These are phyloP conservation scores for Marchantia paleacea DNA, from an alignment of 225 moss, liverwort and hornwort genomes.

Conservation along the genomic window DNA sequence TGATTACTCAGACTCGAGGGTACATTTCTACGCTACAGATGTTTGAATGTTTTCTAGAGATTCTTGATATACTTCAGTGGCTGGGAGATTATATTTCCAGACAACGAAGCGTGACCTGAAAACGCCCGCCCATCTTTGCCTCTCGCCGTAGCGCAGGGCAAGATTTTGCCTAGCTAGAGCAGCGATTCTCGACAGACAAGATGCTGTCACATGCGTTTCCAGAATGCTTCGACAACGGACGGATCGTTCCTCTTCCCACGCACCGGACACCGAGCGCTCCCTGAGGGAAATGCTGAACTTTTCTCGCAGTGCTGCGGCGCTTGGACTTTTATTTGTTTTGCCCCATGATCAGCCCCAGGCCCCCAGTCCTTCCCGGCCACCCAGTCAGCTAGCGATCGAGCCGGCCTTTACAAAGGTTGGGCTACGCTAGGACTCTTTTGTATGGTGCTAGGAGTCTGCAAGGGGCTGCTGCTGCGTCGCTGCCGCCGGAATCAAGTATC, in stretches of 20 bases:
- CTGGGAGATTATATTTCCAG: not conserved
- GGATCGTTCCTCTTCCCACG: too few relatives aligned
- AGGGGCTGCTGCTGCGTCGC: not conserved
- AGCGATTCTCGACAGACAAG: not conserved
- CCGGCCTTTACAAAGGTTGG: not conserved
- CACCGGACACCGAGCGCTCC: too few relatives aligned
- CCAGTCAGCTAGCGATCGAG: not conserved
- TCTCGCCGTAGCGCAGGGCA: too few relatives aligned
- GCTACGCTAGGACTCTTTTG: not conserved
- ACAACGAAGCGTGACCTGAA: not conserved
- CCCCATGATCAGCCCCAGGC: not conserved
- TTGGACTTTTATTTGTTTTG: not conserved
- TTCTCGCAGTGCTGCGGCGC: not conserved
- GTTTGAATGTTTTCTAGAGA: not conserved
- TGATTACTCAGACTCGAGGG: not conserved
- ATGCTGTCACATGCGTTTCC: slow-evolving; percentile 4
- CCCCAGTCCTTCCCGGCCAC: not conserved
- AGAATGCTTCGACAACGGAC: not conserved
- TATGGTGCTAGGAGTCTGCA: not conserved
- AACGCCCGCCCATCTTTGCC: too few relatives aligned
- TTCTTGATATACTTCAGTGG: not conserved
- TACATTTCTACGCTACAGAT: slow-evolving; percentile 6
- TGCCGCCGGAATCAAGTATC: not conserved
- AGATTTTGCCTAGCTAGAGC: not conserved
- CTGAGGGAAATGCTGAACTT: too few relatives aligned